These are phyloP conservation scores for Apiotrichum akiyoshidainum DNA, from an alignment of 1,284 basidiomycete genomes.

Conservation along the genomic window DNA sequence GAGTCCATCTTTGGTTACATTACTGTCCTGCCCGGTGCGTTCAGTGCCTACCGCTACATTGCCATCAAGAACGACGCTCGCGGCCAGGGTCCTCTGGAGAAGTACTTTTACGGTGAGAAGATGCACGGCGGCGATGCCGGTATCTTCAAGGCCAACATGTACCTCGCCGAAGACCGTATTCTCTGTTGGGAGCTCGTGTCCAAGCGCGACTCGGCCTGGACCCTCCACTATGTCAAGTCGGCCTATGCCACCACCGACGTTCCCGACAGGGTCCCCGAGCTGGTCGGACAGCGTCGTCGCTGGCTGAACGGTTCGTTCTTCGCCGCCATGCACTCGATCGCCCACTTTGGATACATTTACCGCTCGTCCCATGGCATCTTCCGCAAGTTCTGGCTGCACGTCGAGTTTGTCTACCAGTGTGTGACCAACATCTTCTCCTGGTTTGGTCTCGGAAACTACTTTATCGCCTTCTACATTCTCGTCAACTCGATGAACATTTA, in stretches of 20 bases:
- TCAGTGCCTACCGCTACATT: conserved; percentile 85
- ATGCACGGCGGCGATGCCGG: conserved; percentile 87
- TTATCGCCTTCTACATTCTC: conserved; percentile 67
- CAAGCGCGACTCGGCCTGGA: conserved; percentile 80
- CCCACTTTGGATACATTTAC: conserved; percentile 91
- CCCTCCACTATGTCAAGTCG: conserved; percentile 88
- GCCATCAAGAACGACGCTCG: conserved; percentile 75
- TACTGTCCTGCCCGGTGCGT: conserved; percentile 86
- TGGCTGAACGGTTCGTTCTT: conserved; percentile 99
- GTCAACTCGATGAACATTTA: conserved; percentile 7
- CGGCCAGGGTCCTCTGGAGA: conserved; percentile 76
- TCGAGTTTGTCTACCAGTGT: conserved; percentile 84
- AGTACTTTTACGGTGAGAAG: conserved; percentile 93
- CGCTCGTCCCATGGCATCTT: conserved; percentile 77
- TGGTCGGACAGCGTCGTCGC: conserved; percentile 86
- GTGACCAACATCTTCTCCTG: conserved; percentile 89
- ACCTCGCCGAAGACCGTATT: conserved; percentile 75
- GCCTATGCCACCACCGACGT: conserved; percentile 90
- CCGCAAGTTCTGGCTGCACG: conserved; percentile 89
- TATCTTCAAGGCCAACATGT: conserved; percentile 94
- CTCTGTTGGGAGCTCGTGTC: conserved; percentile 92
- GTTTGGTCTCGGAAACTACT: conserved; percentile 87
- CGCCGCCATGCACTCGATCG: conserved; percentile 81
- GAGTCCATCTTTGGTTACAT: conserved; percentile 82
- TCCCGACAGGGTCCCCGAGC: conserved; percentile 80